Evolutionary conservation across 2,329 filamentous ascomycete species (phyloP), one percentile per base, ranked within the genome.

Genomic region (Aspergillus sp.): DNA sequence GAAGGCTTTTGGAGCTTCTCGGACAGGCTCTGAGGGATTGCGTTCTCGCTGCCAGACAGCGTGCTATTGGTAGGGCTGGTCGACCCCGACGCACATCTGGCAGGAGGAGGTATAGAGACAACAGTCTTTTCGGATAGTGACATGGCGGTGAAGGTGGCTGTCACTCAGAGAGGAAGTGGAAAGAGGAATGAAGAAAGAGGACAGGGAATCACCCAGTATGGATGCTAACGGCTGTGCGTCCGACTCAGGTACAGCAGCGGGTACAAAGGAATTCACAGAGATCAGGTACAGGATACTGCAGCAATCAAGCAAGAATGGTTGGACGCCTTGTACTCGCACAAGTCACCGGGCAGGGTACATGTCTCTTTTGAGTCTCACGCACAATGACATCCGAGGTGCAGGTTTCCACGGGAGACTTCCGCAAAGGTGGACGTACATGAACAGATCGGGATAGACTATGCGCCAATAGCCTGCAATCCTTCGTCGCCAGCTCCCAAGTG

Each of bases 31-130:
- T 54, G 54, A n/a, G 45, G 32, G 36, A 57, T 49, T 24, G 50
- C 36, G 4, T 56, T 42, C 8, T 62, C 61, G 20, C 53, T 49
- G 40, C 61, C 59, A n/a, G 51, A 46, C 30, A 65, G 56, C 14
- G 60, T 63, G 10, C 52, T 38, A 38, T 60, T 59, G 22, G 57
- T 65, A 2, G 56, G 56, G 33, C 47, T 59, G 7, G 43, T 46
- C 44, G 53, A 47, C 5, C 32, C 47, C 13, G 48, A 50, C 4
- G 52, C 51, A 51, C 54, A 60, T 38, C 51, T 56, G 38, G 57
- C 60, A 19, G 57, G 33, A 16, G 58, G 56, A 4, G 60, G 61
- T 6, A 54, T 54, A 5, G 58, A 49, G 33, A 61, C 45, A 17
- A 49, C 47, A 19, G 17, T 53, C 43, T 60, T 38, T 24, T 60